Percentiles rank a stretch among this genome's conserved stretches.
phyloP scores from a whole-genome alignment of 106 monocot genomes.

The Triglochin maritima region DNA sequence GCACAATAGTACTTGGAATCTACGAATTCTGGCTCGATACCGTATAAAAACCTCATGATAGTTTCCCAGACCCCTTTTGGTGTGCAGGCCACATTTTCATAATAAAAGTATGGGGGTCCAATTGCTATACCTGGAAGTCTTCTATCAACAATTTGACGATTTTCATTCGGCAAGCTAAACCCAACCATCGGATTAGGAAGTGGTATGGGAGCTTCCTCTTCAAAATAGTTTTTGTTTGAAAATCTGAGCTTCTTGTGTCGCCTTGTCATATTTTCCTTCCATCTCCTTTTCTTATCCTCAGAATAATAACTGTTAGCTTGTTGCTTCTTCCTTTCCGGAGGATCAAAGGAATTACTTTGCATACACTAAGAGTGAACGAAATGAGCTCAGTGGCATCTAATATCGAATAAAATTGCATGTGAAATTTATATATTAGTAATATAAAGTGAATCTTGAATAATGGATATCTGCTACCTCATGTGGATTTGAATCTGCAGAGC shows the following conservation, averaged over 20 bases:
- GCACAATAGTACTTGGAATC: conserved; percentile 69
- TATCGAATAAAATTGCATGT: not conserved
- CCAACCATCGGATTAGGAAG: conserved; percentile 79
- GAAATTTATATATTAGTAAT: not conserved
- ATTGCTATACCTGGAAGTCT: conserved; percentile 44
- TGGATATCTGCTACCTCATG: not conserved
- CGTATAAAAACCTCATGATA: conserved; percentile 50
- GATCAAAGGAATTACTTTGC: not conserved
- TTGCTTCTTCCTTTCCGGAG: not conserved
- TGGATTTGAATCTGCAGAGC: not conserved
- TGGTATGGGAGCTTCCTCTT: not conserved
- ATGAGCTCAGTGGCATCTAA: no score
- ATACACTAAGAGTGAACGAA: not conserved
- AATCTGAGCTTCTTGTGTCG: not conserved
- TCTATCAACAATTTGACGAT: conserved; percentile 5
- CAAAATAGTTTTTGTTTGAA: not conserved
- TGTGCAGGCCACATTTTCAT: conserved; percentile 78
- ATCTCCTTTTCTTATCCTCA: conserved; percentile 7
- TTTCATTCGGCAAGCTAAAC: conserved; percentile 50
- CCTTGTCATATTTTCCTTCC: not conserved
- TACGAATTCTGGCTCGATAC: conserved; percentile 78
- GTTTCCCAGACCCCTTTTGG: conserved; percentile 75
- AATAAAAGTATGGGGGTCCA: conserved; percentile 87
- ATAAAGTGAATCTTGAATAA: not conserved
- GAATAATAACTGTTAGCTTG: not conserved